These are phyloP conservation scores for Alternaria atra DNA, from an alignment of 2,329 filamentous ascomycete species.

Conservation along the genomic window DNA sequence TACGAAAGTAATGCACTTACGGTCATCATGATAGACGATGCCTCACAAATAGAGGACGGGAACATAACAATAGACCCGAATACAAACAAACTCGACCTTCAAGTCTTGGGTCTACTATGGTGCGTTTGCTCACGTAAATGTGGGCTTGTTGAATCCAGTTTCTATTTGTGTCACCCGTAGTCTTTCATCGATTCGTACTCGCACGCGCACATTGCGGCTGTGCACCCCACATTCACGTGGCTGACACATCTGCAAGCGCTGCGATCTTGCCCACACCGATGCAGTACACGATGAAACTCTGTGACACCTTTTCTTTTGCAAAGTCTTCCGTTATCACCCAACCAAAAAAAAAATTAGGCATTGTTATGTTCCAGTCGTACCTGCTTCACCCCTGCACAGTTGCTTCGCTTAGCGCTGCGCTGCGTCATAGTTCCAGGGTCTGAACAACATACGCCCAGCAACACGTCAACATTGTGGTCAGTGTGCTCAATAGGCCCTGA, in stretches of 20 bases:
- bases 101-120: slow-evolving; percentile 5
- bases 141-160: background rate
- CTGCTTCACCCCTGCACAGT: slow-evolving; percentile 27
- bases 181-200: slow-evolving; percentile 1
- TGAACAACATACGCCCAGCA: slow-evolving; percentile 18
- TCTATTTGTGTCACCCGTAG: background rate
- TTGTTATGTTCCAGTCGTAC: slow-evolving; percentile 9
- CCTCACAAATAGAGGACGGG: slow-evolving; percentile 37
- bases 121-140: slow-evolving; percentile 2
- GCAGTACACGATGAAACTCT: background rate
- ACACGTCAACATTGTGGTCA: slow-evolving; percentile 34
- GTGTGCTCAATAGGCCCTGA: slow-evolving; percentile 21
- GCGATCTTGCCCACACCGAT: slow-evolving; percentile 5
- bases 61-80: slow-evolving; percentile 27
- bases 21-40: slow-evolving; percentile 40
- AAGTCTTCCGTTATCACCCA: background rate
- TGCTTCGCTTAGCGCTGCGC: slow-evolving; percentile 18
- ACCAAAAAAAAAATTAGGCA: background rate
- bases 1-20: slow-evolving; percentile 34
- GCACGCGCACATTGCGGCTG: slow-evolving; percentile 12
- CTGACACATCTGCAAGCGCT: slow-evolving; percentile 5
- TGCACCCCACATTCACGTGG: slow-evolving; percentile 9
- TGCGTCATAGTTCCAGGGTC: slow-evolving; percentile 27
- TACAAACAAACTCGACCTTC: slow-evolving; percentile 23
- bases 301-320: slow-evolving; percentile 2